Evolutionary conservation across 331 rosid species (phyloP), one percentile per base, ranked within the genome.

Genomic region (Malus hybrid): DNA sequence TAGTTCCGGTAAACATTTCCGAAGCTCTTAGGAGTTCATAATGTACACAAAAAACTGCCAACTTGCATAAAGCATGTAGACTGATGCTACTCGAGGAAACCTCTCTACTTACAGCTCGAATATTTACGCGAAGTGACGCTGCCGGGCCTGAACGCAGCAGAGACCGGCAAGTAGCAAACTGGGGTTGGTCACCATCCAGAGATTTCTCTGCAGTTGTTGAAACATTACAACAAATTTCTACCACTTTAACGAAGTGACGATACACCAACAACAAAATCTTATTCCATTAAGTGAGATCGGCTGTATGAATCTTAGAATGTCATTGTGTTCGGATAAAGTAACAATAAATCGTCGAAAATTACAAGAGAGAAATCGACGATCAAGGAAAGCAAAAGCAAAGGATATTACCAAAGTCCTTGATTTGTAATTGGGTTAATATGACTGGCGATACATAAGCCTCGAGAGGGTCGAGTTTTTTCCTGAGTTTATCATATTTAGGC

Each of bases 141-240:
- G 97, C 98, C 67, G 96, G 96, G 61, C 96, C 98, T 3, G 90
- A 88, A 70, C 96, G 98, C 55, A 88, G 90, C 29, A 90, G 83
- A 71, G 96, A 88, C 77, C 96, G 88, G 80, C 96, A 93, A 39
- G 84, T 15, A 79, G 75, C 80, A 79, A 80, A 93, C 73, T 85
- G 91, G 33, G 96, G 98, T 52, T 86, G 75, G 33, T 86, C 86
- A 68, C 55, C 86, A 74, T 87, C 96, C 74, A 94, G 79, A 39
- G 86, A 79, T 79, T 88, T 87, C 71, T 89, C 97, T 88, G 68
- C 63, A 71, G 5, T 55, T 65, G 5, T 70, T 19, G 4, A 48
- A 66, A 60, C 22, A 58, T 32, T 22, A 53, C n/a, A 33, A 52
- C 75, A 74, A 9, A 36, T n/a, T 36, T 8, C 33, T 52, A 20